A percentile compares a stretch with the other conserved stretches of the same genome.
Conservation (phyloP, 2,329 filamentous ascomycete species). For the Microcyclospora tardicrescens region DNA sequence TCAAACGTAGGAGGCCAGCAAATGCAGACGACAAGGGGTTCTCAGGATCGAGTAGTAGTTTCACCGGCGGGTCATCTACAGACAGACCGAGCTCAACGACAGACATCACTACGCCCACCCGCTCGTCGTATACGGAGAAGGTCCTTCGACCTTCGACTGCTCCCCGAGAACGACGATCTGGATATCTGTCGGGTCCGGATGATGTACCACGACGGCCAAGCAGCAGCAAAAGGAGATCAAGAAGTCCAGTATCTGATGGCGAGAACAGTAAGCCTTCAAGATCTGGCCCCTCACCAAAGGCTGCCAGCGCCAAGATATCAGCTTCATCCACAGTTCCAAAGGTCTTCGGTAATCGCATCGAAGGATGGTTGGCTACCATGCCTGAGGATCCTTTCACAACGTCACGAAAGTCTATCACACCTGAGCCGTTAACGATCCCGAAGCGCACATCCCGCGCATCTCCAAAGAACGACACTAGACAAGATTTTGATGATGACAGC, state of each 20-base stretch:
- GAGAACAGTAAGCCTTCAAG: background rate
- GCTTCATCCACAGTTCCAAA: slow-evolving; percentile 21
- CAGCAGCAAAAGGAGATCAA: slow-evolving; percentile 1
- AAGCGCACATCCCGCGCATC: slow-evolving; percentile 8
- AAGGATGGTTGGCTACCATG: slow-evolving; percentile 45
- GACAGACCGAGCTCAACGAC: slow-evolving; percentile 18
- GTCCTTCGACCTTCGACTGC: slow-evolving; percentile 12
- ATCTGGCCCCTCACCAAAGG: background rate
- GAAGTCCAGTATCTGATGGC: background rate
- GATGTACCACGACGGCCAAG: slow-evolving; percentile 1
- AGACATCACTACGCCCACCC: slow-evolving; percentile 18
- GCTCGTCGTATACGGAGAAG: slow-evolving; percentile 11
- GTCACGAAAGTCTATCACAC: slow-evolving; percentile 19
- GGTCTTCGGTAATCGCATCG: slow-evolving; percentile 40
- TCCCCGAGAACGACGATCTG: slow-evolving; percentile 2
- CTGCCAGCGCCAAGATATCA: slow-evolving; percentile 7
- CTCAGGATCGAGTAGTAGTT: slow-evolving; percentile 16
- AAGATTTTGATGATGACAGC: slow-evolving; percentile 5
- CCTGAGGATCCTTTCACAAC: slow-evolving; percentile 25
- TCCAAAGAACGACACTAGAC: slow-evolving; percentile 1
- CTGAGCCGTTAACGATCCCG: slow-evolving; percentile 16
- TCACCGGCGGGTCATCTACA: slow-evolving; percentile 16
- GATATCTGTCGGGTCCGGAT: background rate
- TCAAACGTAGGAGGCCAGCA: slow-evolving; percentile 15
- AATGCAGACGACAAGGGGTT: slow-evolving; percentile 4